Evolutionary conservation across 1,284 basidiomycete genomes (phyloP).

Genomic region (Sanghuangporus sanghuang): DNA sequence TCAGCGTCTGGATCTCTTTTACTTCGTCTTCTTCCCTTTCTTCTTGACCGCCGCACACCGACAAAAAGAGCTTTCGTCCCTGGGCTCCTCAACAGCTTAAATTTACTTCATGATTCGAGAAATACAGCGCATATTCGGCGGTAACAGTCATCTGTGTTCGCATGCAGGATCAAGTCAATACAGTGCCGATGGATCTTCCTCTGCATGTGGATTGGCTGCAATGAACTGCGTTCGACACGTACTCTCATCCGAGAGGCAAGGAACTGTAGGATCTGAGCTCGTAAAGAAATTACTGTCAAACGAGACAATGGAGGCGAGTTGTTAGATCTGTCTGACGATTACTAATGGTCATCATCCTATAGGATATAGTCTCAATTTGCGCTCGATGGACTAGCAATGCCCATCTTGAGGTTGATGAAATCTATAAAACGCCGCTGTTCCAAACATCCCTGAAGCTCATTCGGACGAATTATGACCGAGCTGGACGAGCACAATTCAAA

Average conservation of each 20-base stretch:
- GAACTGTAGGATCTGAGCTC: conserved; percentile 28
- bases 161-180: conserved; percentile 37
- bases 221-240: conserved; percentile 54
- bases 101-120: not conserved
- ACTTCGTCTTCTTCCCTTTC: not conserved
- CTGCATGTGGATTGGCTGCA: conserved; percentile 55
- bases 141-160: conserved; percentile 1
- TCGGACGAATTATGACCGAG: conserved; percentile 35
- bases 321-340: not conserved
- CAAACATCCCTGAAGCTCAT: conserved; percentile 33
- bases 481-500: conserved; percentile 36
- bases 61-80: too few species aligned
- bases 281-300: conserved; percentile 33
- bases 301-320: conserved; percentile 36
- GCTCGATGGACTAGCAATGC: conserved; percentile 42
- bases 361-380: conserved; percentile 54
- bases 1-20: too few species aligned
- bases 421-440: conserved; percentile 31
- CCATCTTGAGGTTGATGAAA: conserved; percentile 53
- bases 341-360: conserved; percentile 2
- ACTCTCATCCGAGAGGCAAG: conserved; percentile 33
- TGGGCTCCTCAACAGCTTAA: not conserved
- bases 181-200: conserved; percentile 32
- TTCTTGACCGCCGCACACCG: too few species aligned
- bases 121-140: not conserved